Conservation (phyloP, 179 eudicot species). For the Drosera spatulata region DNA sequence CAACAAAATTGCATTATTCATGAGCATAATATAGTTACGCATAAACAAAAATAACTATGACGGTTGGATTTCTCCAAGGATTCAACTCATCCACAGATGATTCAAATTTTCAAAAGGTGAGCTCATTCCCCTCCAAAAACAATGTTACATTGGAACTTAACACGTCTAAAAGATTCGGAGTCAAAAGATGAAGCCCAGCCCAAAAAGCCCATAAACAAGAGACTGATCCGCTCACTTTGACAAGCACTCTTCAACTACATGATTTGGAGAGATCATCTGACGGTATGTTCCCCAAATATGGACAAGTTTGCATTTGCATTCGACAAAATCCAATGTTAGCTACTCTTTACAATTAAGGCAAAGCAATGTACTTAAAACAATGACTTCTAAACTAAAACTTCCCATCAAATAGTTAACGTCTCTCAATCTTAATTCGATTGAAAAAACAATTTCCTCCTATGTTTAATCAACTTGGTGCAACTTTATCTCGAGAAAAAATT, state of each 20-base stretch:
- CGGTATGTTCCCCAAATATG: not conserved
- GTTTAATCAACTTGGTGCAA: not conserved
- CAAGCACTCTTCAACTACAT: not conserved
- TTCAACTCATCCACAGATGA: too few species aligned
- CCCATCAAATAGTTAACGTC: slow-evolving; percentile 9
- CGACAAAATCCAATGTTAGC: not conserved
- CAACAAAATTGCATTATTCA: too few species aligned
- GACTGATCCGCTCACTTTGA: not conserved
- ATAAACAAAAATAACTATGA: too few species aligned
- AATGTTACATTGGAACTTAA: too few species aligned
- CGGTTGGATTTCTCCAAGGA: too few species aligned
- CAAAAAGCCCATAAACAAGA: not conserved
- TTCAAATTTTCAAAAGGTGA: too few species aligned
- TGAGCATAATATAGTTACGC: too few species aligned
- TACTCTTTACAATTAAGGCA: not conserved
- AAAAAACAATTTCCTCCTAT: not conserved
- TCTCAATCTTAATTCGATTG: slow-evolving; percentile 1
- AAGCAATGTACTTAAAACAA: not conserved
- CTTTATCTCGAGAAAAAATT: too few species aligned
- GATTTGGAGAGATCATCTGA: not conserved
- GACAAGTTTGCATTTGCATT: slow-evolving; percentile 4
- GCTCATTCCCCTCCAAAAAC: too few species aligned
- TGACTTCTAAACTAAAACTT: slow-evolving; percentile 1
- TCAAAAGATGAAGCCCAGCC: too few species aligned
- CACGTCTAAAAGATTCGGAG: too few species aligned